Percentiles rank a stretch among this genome's conserved stretches.
phyloP scores from a whole-genome alignment of 192 early-diverging fungal genomes.

The Linnemannia exigua region DNA sequence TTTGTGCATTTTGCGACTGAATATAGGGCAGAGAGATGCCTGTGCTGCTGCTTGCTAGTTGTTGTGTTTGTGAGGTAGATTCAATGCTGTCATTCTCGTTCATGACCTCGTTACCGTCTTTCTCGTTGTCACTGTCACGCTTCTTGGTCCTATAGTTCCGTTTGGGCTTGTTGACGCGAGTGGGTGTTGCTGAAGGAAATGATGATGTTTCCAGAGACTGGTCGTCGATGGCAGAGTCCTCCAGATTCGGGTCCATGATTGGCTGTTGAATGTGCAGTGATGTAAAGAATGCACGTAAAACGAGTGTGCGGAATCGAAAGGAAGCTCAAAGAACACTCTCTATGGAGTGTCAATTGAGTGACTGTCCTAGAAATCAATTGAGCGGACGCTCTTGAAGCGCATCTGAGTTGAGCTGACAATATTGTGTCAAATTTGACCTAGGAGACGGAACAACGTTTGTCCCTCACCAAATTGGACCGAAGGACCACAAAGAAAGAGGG shows the following conservation, averaged over 20 bases:
- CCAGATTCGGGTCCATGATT: slow-evolving; percentile 10
- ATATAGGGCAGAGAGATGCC: slow-evolving; percentile 24
- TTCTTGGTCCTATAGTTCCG: slow-evolving; percentile 39
- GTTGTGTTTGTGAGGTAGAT: not conserved
- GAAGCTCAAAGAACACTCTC: not conserved
- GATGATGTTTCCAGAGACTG: not conserved
- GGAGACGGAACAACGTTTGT: too few species aligned
- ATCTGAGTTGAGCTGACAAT: too few species aligned
- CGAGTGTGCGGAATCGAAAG: not conserved
- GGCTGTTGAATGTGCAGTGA: not conserved
- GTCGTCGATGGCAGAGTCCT: not conserved
- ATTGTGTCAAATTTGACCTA: not conserved
- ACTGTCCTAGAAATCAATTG: not conserved
- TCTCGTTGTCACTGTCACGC: slow-evolving; percentile 17
- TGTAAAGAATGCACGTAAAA: not conserved
- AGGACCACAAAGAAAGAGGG: too few species aligned
- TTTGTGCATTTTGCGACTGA: slow-evolving; percentile 50
- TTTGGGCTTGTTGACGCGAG: slow-evolving; percentile 4
- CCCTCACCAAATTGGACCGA: too few species aligned
- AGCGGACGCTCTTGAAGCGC: too few species aligned
- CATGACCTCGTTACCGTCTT: not conserved
- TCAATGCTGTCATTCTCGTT: not conserved
- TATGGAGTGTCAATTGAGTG: not conserved
- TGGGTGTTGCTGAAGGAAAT: not conserved
- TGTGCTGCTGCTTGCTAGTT: not conserved